Conservation (phyloP, 2,329 filamentous ascomycete genomes). For the Trichoderma breve region DNA sequence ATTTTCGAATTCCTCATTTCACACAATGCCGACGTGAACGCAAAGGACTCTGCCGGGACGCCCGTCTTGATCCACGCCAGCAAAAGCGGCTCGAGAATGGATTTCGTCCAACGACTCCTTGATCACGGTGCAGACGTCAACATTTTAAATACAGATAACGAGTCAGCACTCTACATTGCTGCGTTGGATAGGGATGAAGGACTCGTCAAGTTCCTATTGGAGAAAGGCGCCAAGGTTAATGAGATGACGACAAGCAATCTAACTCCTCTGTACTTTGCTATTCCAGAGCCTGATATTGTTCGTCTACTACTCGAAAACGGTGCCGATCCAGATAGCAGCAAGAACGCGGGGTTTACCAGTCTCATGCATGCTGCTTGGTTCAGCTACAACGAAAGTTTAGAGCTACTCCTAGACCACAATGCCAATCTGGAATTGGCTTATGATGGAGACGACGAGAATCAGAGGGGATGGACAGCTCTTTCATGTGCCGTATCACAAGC, state of each 20-base stretch:
- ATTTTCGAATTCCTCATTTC: slow-evolving; percentile 18
- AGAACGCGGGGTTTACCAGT: slow-evolving; percentile 8
- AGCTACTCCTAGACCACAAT: slow-evolving; percentile 11
- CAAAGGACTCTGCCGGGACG: slow-evolving; percentile 6
- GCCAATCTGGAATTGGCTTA: slow-evolving; percentile 13
- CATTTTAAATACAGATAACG: background rate
- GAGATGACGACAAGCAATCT: background rate
- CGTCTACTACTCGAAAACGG: slow-evolving; percentile 19
- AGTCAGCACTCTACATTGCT: slow-evolving; percentile 2
- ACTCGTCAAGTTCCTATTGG: slow-evolving; percentile 21
- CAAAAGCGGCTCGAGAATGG: background rate
- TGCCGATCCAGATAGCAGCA: slow-evolving; percentile 9
- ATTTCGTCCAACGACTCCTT: slow-evolving; percentile 2
- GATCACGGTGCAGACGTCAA: slow-evolving; percentile 21
- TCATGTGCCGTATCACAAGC: background rate
- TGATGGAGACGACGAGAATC: background rate
- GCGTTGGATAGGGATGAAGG: background rate
- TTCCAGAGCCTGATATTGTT: background rate
- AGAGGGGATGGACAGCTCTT: slow-evolving; percentile 17
- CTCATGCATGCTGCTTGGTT: slow-evolving; percentile 20
- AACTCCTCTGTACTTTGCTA: slow-evolving; percentile 13
- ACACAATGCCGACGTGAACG: slow-evolving; percentile 16
- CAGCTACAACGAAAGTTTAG: background rate
- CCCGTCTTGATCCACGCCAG: slow-evolving; percentile 4
- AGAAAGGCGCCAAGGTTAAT: slow-evolving; percentile 24